Evolutionary conservation across 257 asterid species (phyloP).

Genomic region (Solanum bulbocastanum): DNA sequence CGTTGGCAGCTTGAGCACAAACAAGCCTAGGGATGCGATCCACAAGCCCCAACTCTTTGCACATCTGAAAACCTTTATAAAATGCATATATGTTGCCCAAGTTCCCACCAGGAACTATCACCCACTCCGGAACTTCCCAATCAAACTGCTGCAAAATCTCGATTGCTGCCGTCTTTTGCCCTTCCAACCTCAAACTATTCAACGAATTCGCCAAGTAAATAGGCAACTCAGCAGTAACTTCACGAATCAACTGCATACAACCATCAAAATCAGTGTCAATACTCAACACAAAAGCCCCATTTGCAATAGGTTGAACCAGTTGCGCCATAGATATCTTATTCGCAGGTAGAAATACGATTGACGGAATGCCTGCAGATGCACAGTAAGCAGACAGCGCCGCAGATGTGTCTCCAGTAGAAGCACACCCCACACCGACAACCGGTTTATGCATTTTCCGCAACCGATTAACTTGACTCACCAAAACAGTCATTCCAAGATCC

Average conservation of each 20-base stretch:
- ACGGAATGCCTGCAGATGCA: constrained; percentile 76
- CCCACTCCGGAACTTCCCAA: constrained; percentile 94
- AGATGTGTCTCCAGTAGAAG: constrained; percentile 76
- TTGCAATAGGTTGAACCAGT: constrained; percentile 78
- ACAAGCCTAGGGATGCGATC: constrained; percentile 73
- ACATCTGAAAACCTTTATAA: constrained; percentile 78
- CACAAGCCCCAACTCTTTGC: constrained; percentile 76
- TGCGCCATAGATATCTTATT: constrained; percentile 66
- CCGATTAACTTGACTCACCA: constrained; percentile 75
- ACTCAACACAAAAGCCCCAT: constrained; percentile 84
- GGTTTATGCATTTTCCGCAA: constrained; percentile 63
- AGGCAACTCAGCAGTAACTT: constrained; percentile 74
- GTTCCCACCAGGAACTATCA: constrained; percentile 82
- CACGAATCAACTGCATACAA: constrained; percentile 83
- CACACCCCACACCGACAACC: constrained; percentile 77
- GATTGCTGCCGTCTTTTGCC: constrained; percentile 85
- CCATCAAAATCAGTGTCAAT: constrained; percentile 88
- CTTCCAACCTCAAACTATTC: constrained; percentile 74
- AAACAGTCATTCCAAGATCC: constrained; percentile 78
- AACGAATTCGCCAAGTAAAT: constrained; percentile 73
- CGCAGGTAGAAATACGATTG: constrained; percentile 69
- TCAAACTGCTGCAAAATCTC: constrained; percentile 82
- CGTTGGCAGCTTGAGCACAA: constrained; percentile 86
- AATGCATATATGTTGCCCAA: constrained; percentile 81
- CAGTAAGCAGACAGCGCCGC: constrained; percentile 78